A percentile compares a stretch with the other conserved stretches of the same genome.
Evolutionary conservation across 2,329 filamentous ascomycete genomes (phyloP).

Genomic region (Colletotrichum sp.): DNA sequence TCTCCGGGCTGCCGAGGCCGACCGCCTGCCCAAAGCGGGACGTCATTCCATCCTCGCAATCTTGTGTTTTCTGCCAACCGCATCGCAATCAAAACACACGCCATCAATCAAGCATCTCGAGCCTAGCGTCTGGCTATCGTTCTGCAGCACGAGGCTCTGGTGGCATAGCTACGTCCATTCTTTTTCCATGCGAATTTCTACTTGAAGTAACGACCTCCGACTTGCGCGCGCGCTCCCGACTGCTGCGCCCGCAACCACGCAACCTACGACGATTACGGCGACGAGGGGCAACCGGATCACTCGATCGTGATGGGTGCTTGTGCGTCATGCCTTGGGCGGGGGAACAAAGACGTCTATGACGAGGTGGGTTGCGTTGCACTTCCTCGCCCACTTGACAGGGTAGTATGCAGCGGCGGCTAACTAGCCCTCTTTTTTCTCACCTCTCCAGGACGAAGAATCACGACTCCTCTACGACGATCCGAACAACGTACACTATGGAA

Average conservation of each 20-base stretch:
- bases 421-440: background rate
- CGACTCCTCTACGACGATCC: conserved; percentile 67
- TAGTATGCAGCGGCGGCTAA: background rate
- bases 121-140: conserved; percentile 1
- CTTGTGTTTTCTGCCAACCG: conserved; percentile 26
- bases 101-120: background rate
- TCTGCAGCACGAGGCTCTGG: background rate
- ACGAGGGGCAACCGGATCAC: background rate
- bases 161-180: conserved; percentile 12
- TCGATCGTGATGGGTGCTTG: conserved; percentile 60
- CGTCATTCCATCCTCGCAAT: conserved; percentile 17
- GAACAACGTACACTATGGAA: conserved; percentile 65
- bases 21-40: conserved; percentile 15
- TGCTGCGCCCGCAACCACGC: background rate
- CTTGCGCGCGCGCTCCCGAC: background rate
- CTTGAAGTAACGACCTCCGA: background rate
- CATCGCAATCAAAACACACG: conserved; percentile 15
- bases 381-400: background rate
- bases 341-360: conserved; percentile 55
- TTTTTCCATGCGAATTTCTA: background rate
- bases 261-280: background rate
- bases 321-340: conserved; percentile 63
- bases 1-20: background rate
- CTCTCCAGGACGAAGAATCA: conserved; percentile 58
- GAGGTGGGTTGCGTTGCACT: conserved; percentile 48